These are phyloP conservation scores for Sporothrix mexicana DNA, from an alignment of 2,329 filamentous ascomycete genomes.

Conservation along the genomic window DNA sequence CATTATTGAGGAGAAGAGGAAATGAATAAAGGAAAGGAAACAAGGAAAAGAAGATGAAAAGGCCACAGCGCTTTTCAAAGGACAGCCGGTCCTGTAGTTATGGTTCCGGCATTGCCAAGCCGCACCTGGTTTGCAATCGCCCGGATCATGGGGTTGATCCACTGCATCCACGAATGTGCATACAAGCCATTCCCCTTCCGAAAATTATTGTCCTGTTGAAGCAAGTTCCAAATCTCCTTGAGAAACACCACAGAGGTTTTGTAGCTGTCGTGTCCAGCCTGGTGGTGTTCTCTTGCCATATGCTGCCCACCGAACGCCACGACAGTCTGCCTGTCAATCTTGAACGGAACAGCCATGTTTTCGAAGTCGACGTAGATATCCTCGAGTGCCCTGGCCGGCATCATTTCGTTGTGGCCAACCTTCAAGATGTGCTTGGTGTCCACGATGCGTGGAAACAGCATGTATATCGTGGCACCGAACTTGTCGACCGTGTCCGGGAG, in stretches of 20 bases:
- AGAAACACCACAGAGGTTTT: slow-evolving; percentile 53
- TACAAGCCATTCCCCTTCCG: background rate
- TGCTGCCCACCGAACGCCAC: background rate
- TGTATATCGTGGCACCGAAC: slow-evolving; percentile 58
- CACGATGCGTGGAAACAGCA: slow-evolving; percentile 56
- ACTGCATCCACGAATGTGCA: slow-evolving; percentile 33
- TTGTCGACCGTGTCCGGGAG: slow-evolving; percentile 60
- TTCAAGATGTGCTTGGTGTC: slow-evolving; percentile 76
- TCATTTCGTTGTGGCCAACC: slow-evolving; percentile 76
- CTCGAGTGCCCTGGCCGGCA: slow-evolving; percentile 50
- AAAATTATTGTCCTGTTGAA: background rate
- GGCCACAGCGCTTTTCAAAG: too few species aligned
- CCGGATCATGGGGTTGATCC: slow-evolving; percentile 38
- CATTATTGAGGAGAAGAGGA: too few species aligned
- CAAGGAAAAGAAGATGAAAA: too few species aligned
- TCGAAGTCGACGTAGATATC: slow-evolving; percentile 32
- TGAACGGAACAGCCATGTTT: background rate
- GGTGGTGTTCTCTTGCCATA: slow-evolving; percentile 21
- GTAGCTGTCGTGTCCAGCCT: slow-evolving; percentile 32
- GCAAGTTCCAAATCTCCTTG: slow-evolving; percentile 40
- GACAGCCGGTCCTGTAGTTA: too few species aligned
- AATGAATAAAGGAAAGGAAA: too few species aligned
- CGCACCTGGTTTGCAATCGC: slow-evolving; percentile 40
- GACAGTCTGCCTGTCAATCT: background rate
- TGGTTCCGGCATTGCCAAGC: slow-evolving; percentile 33